phyloP scores from a whole-genome alignment of 2,329 filamentous ascomycete species.

The Fusarium sulawesiense region DNA sequence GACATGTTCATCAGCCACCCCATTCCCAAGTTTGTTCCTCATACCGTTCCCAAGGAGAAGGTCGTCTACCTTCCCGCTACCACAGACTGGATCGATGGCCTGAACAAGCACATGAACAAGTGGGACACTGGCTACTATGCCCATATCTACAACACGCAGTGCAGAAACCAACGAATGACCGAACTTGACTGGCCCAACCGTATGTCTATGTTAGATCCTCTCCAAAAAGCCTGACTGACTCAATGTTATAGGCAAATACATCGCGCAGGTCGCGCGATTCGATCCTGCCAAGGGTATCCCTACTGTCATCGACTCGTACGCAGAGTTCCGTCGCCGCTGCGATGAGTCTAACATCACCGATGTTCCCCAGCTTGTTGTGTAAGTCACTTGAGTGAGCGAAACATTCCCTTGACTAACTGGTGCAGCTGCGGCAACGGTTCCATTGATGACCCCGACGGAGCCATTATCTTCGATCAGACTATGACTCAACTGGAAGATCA shows the following conservation, averaged over 20 bases:
- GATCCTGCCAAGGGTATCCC: constrained; percentile 86
- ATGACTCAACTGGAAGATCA: constrained; percentile 72
- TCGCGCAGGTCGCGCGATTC: constrained; percentile 84
- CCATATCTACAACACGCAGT: constrained; percentile 75
- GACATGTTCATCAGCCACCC: constrained; percentile 88
- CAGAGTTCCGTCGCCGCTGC: constrained; percentile 73
- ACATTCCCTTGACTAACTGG: constrained; percentile 4
- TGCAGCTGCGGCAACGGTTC: constrained; percentile 76
- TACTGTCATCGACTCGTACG: constrained; percentile 80
- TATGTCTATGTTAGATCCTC: constrained; percentile 26
- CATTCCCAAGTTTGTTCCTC: constrained; percentile 79
- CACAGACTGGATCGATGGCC: constrained; percentile 84
- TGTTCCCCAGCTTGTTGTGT: constrained; percentile 78
- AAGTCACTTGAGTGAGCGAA: constrained; percentile 36
- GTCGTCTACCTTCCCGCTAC: constrained; percentile 83
- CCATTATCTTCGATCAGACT: constrained; percentile 76
- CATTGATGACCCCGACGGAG: constrained; percentile 83
- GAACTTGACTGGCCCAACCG: constrained; percentile 65
- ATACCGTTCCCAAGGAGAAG: constrained; percentile 71
- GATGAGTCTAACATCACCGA: constrained; percentile 63
- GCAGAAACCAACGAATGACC: constrained; percentile 67
- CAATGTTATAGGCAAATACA: constrained; percentile 69
- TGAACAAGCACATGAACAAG: constrained; percentile 78
- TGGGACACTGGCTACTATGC: constrained; percentile 81
- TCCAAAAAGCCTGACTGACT: not conserved